Evolutionary conservation across 257 asterid genomes (phyloP).

Genomic region (Gardenia jasminoides): DNA sequence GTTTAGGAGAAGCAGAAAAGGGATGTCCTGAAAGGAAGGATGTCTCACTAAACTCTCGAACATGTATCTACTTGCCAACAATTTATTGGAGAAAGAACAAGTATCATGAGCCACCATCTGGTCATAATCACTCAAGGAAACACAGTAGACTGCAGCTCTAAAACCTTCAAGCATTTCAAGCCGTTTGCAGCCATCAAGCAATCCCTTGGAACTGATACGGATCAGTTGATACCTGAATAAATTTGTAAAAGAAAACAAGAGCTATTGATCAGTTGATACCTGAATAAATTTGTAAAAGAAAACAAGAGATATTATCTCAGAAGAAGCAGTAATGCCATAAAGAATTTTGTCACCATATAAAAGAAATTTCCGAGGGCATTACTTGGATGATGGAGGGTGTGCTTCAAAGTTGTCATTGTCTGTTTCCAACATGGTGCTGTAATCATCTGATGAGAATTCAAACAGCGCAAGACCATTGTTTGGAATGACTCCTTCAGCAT

Average conservation of each 20-base stretch:
- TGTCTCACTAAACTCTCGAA: slow-evolving; percentile 40
- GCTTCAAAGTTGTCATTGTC: slow-evolving; percentile 23
- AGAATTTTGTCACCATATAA: too few species aligned
- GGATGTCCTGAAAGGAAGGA: slow-evolving; percentile 41
- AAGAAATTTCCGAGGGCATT: slow-evolving; percentile 13
- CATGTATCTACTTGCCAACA: slow-evolving; percentile 49
- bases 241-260: neutral
- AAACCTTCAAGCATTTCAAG: slow-evolving; percentile 60
- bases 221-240: slow-evolving; percentile 58
- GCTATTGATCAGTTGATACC: slow-evolving; percentile 50
- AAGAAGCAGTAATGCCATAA: neutral
- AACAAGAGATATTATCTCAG: neutral
- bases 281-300: slow-evolving; percentile 18
- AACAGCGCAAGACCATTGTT: slow-evolving; percentile 49
- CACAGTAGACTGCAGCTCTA: slow-evolving; percentile 42
- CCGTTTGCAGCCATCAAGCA: slow-evolving; percentile 45
- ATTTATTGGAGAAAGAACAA: slow-evolving; percentile 44
- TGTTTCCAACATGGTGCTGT: slow-evolving; percentile 35
- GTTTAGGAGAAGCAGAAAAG: slow-evolving; percentile 60
- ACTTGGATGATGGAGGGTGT: slow-evolving; percentile 45
- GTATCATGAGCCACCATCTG: slow-evolving; percentile 24
- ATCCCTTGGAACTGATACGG: slow-evolving; percentile 43
- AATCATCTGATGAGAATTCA: slow-evolving; percentile 51
- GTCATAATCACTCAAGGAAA: slow-evolving; percentile 57
- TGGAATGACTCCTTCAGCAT: slow-evolving; percentile 60